Evolutionary conservation across 108 stramenopile species (phyloP).

Genomic region (Fragilaria radians): DNA sequence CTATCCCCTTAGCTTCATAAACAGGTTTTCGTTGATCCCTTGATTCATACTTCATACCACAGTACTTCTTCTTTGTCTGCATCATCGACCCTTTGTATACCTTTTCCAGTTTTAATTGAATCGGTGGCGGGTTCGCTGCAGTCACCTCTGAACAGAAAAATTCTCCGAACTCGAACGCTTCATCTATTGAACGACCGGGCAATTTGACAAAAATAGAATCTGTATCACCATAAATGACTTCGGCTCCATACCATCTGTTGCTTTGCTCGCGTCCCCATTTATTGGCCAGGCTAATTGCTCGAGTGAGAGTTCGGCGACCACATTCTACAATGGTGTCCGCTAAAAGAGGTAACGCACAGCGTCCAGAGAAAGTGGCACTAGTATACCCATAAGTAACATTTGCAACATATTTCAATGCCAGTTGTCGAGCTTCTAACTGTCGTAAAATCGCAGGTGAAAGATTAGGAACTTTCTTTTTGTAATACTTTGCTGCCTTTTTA

Average conservation of each 20-base stretch:
- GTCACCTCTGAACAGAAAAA: slow-evolving; percentile 83
- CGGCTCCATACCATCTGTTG: slow-evolving; percentile 68
- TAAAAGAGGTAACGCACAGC: slow-evolving; percentile 91
- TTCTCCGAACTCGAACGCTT: slow-evolving; percentile 93
- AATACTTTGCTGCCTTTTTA: slow-evolving; percentile 89
- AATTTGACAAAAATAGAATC: slow-evolving; percentile 95
- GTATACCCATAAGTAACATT: slow-evolving; percentile 99
- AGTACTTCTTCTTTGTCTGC: slow-evolving; percentile 87
- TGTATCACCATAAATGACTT: slow-evolving; percentile 94
- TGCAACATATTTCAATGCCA: slow-evolving; percentile 96
- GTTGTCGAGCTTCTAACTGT: slow-evolving; percentile 94
- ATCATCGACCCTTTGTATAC: slow-evolving; percentile 87
- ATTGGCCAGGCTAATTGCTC: slow-evolving; percentile 81
- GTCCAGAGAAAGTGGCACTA: slow-evolving; percentile 91
- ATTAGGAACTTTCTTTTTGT: slow-evolving; percentile 57
- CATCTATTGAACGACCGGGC: slow-evolving; percentile 74
- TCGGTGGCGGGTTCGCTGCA: slow-evolving; percentile 80
- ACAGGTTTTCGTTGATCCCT: slow-evolving; percentile 52
- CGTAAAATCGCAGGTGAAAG: slow-evolving; percentile 63
- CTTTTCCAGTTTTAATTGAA: slow-evolving; percentile 96
- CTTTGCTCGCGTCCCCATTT: slow-evolving; percentile 53
- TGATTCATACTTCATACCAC: slow-evolving; percentile 86
- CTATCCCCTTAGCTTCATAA: slow-evolving; percentile 87
- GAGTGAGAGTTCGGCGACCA: slow-evolving; percentile 79
- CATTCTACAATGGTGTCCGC: slow-evolving; percentile 97